These are phyloP conservation scores for Amylocystis lapponica DNA, from an alignment of 768 basidiomycete genomes.

Conservation along the genomic window DNA sequence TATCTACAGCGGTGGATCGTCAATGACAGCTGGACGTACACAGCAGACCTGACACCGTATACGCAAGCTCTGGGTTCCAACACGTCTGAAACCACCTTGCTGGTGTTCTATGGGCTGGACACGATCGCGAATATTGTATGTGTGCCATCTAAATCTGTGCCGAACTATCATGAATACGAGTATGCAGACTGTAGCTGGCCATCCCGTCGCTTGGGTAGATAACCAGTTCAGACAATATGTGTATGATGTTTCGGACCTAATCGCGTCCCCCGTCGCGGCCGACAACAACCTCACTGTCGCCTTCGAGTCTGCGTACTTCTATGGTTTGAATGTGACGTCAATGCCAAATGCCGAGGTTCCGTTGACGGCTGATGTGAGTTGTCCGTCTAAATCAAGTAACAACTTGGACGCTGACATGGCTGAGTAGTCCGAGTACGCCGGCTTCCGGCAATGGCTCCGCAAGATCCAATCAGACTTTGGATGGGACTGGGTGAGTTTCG, in stretches of 20 bases:
- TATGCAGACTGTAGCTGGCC: slow-evolving; percentile 41
- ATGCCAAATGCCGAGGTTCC: slow-evolving; percentile 43
- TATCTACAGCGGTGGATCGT: slow-evolving; percentile 52
- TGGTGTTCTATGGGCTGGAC: slow-evolving; percentile 54
- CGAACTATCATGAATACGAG: neutral
- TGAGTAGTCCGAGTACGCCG: slow-evolving; percentile 47
- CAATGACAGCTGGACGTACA: slow-evolving; percentile 55
- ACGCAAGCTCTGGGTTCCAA: slow-evolving; percentile 17
- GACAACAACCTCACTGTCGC: slow-evolving; percentile 43
- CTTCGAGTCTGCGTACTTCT: slow-evolving; percentile 48
- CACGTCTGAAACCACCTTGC: slow-evolving; percentile 29
- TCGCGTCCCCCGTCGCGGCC: slow-evolving; percentile 25
- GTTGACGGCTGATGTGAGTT: slow-evolving; percentile 28
- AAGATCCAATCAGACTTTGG: slow-evolving; percentile 53
- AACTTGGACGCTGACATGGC: no score
- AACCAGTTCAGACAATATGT: slow-evolving; percentile 52
- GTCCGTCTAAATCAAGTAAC: no score
- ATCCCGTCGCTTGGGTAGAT: slow-evolving; percentile 52
- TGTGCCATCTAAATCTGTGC: neutral
- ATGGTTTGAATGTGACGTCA: slow-evolving; percentile 48
- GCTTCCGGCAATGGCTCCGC: slow-evolving; percentile 41
- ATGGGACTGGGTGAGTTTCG: slow-evolving; percentile 56
- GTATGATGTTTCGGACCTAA: slow-evolving; percentile 43
- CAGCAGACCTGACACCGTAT: slow-evolving; percentile 45
- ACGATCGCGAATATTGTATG: slow-evolving; percentile 51